A percentile compares a stretch with the other conserved stretches of the same genome.
Evolutionary conservation across 2,329 filamentous ascomycete genomes (phyloP).

Genomic region (Pseudogymnoascus sp.): DNA sequence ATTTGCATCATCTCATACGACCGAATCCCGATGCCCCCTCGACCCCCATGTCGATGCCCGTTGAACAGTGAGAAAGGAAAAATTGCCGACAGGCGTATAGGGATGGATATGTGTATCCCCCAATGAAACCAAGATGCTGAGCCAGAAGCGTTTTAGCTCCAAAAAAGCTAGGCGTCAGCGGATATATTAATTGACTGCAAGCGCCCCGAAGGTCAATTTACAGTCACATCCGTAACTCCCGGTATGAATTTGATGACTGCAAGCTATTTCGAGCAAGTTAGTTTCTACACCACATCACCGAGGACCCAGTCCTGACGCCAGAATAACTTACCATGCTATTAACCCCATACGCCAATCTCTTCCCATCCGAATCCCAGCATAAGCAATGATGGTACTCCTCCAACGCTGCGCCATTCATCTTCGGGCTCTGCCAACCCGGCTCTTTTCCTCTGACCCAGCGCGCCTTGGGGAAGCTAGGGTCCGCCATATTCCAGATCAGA

Average conservation of each 20-base stretch:
- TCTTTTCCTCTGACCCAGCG: slow-evolving; percentile 50
- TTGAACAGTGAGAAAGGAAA: background rate
- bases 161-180: background rate
- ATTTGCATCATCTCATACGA: too few species aligned
- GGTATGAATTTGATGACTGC: background rate
- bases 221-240: background rate
- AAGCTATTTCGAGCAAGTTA: background rate
- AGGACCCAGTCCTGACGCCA: background rate
- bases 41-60: background rate
- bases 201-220: background rate
- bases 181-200: background rate
- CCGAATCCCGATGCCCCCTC: background rate
- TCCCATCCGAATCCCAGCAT: slow-evolving; percentile 53
- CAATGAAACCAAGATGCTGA: background rate
- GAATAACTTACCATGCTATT: slow-evolving; percentile 48
- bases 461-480: slow-evolving; percentile 45
- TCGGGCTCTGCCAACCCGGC: slow-evolving; percentile 50
- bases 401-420: slow-evolving; percentile 37
- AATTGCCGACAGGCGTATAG: background rate
- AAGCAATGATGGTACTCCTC: slow-evolving; percentile 55
- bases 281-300: background rate
- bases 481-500: slow-evolving; percentile 57
- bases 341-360: slow-evolving; percentile 54
- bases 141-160: background rate
- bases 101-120: background rate